Evolutionary conservation across 306 rosid species (phyloP).

Genomic region (Astragalus membranaceus): DNA sequence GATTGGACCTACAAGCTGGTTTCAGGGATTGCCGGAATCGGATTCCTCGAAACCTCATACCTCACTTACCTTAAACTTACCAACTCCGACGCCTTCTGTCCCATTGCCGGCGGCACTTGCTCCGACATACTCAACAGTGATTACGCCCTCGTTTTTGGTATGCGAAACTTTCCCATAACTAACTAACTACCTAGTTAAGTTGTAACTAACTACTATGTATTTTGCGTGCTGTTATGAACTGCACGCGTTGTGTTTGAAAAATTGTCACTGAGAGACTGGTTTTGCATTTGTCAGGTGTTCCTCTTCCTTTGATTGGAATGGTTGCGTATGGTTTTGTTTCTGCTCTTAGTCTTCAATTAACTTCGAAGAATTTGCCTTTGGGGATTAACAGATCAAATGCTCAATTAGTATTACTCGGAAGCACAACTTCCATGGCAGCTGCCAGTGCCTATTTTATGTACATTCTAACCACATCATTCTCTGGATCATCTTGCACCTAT

Average conservation of each 20-base stretch:
- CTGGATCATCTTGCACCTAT: slow-evolving; percentile 64
- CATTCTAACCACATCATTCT: slow-evolving; percentile 55
- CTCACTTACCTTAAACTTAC: slow-evolving; percentile 73
- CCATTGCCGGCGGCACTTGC: slow-evolving; percentile 54
- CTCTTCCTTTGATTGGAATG: slow-evolving; percentile 84
- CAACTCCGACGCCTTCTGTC: slow-evolving; percentile 61
- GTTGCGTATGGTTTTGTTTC: slow-evolving; percentile 61
- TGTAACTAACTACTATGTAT: neutral
- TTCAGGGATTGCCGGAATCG: slow-evolving; percentile 55
- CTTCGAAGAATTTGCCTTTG: slow-evolving; percentile 43
- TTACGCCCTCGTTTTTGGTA: slow-evolving; percentile 79
- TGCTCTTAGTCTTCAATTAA: slow-evolving; percentile 50
- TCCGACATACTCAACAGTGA: slow-evolving; percentile 65
- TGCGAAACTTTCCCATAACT: neutral
- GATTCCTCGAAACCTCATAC: slow-evolving; percentile 76
- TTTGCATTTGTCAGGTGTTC: slow-evolving; percentile 59
- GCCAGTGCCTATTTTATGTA: slow-evolving; percentile 78
- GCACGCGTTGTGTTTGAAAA: slow-evolving; percentile 26
- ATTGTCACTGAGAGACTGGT: slow-evolving; percentile 30
- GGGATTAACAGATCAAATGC: slow-evolving; percentile 49
- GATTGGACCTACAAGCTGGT: slow-evolving; percentile 35
- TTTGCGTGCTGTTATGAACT: neutral
- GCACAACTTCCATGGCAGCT: slow-evolving; percentile 77
- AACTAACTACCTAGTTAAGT: neutral
- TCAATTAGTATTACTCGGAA: slow-evolving; percentile 49